Conservation (phyloP, 169 alveolate genomes). For the Theileria parva region DNA sequence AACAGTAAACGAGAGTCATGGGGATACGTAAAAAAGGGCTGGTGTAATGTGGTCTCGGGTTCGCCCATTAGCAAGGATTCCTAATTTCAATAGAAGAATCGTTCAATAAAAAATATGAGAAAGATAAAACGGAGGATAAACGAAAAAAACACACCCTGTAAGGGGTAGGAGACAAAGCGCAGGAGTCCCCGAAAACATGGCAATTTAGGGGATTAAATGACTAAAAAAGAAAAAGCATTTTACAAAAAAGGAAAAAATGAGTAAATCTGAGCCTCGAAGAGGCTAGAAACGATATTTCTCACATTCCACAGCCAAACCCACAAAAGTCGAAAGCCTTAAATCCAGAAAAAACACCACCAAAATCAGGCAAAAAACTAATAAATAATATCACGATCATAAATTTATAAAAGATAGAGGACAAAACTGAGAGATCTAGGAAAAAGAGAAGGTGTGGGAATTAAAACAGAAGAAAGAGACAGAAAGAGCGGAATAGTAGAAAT, state of each 20-base stretch:
- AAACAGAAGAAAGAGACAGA: neutral
- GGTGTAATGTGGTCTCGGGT: neutral
- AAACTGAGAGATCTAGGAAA: neutral
- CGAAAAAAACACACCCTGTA: neutral
- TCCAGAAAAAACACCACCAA: neutral
- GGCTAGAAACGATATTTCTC: neutral
- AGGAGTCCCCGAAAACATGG: neutral
- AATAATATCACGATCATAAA: neutral
- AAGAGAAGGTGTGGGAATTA: neutral
- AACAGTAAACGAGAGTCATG: neutral
- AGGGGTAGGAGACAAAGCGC: neutral
- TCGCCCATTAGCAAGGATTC: neutral
- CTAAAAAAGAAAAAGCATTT: neutral
- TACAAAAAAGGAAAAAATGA: neutral
- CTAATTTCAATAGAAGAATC: neutral
- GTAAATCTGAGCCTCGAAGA: neutral
- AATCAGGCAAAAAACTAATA: neutral
- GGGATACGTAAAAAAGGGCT: neutral
- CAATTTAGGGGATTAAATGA: neutral
- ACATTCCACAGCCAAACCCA: neutral
- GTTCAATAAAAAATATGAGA: neutral
- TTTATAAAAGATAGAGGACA: neutral
- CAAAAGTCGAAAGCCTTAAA: neutral
- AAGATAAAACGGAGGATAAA: neutral
- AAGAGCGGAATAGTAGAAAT: neutral